Percentiles rank a stretch among this genome's conserved stretches.
Conservation (phyloP, 306 rosid genomes). For the barrel medic (Medicago truncatula) region MtrunA17r5.0-ANR NC_053042.1:53203001-53203500, state of each 20-base stretch:
- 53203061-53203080: slow-evolving; percentile 74
- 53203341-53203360: slow-evolving; percentile 34
- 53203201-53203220: slow-evolving; percentile 18
- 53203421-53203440: neutral
- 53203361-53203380: slow-evolving; percentile 31
- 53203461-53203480: neutral
- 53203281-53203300: slow-evolving; percentile 27
- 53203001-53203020: slow-evolving; percentile 62
- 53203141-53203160: slow-evolving; percentile 59
- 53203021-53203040: slow-evolving; percentile 60
- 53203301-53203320: slow-evolving; percentile 18
- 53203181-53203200: slow-evolving; percentile 34
- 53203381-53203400: slow-evolving; percentile 35
- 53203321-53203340: slow-evolving; percentile 24
- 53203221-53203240: slow-evolving; percentile 12
- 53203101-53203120: slow-evolving; percentile 75
- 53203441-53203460: neutral
- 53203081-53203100: slow-evolving; percentile 82
- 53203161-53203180: slow-evolving; percentile 34
- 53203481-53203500: neutral
- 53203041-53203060: slow-evolving; percentile 75
- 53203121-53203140: slow-evolving; percentile 55
- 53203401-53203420: slow-evolving; percentile 29
- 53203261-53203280: slow-evolving; percentile 34
- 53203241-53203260: slow-evolving; percentile 24